Base-by-base conservation (phyloP, 208 protist species). In the Herpetomonas samuelpessoai region DNA sequence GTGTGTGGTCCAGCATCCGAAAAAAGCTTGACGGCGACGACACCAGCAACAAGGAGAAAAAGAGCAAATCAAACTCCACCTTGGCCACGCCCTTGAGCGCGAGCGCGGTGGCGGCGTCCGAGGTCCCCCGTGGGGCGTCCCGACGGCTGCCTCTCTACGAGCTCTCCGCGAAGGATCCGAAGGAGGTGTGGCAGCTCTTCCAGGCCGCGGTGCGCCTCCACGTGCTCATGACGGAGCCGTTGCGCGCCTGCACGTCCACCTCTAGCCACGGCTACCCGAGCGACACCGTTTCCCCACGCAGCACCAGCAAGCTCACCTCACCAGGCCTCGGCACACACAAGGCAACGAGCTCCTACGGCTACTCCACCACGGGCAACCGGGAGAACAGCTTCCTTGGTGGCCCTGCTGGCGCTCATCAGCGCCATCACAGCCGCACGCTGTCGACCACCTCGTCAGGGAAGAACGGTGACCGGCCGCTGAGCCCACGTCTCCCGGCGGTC, bases 141-240 rank as follows among this genome's bases (percentile, higher is more conserved):
- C 26, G 28, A 9, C 45, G 39, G 0, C 14, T 55, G 26, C 58
- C 58, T 29, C 30, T 63, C 24, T 63, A 47, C 38, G 58, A 63
- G 39, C 29, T 63, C 45, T 63, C 58, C 0, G 58, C 39, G 22
- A 51, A 63, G 44, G 55, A 63, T 46, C 24, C 38, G 21, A 39
- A 55, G 26, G 28, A 63, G 10, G 58, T 63, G 21, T 45, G 21
- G 27, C 26, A 63, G 22, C 58, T 63, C 19, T 63, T 63, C 38
- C 58, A 29, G 26, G 27, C 49, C 29, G 38, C 55, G 18, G 30
- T 63, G 30, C 39, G 46, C 29, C 31, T 63, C 10, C 58, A 63
- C 19, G 35, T 61, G 26, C 26, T 63, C 30, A 35, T 63, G 1
- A 63, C 27, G 18, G 31, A 35, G 29, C 28, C 45, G n/a, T 7